phyloP scores from a whole-genome alignment of 257 asterid species.

The Nicotiana obtusifolia region DNA sequence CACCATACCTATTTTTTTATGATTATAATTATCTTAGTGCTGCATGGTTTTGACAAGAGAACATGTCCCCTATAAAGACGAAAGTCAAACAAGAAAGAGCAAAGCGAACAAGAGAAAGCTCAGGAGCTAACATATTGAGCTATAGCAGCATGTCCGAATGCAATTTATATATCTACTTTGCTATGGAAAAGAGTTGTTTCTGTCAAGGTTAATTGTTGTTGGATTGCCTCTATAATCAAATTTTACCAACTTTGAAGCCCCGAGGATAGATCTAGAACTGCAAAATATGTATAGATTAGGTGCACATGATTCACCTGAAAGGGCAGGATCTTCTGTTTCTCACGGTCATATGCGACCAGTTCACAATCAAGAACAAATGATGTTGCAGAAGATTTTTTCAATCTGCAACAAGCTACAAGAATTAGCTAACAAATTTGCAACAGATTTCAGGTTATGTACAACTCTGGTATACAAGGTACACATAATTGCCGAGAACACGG shows the following conservation, averaged over 20 bases:
- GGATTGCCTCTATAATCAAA: neutral
- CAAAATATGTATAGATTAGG: neutral
- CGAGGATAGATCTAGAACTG: neutral
- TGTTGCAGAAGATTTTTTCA: conserved; percentile 54
- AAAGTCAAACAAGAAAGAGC: neutral
- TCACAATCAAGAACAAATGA: conserved; percentile 98
- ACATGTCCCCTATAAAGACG: neutral
- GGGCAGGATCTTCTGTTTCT: conserved; percentile 83
- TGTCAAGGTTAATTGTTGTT: neutral
- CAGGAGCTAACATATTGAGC: neutral
- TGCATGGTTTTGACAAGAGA: neutral
- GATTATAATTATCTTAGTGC: neutral
- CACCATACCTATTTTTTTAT: neutral
- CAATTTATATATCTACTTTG: neutral
- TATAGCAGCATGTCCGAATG: neutral
- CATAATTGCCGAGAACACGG: neutral
- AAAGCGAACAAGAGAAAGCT: neutral
- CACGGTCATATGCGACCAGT: conserved; percentile 89
- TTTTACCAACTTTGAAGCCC: neutral
- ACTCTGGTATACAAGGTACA: neutral
- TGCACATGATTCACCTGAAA: conserved; percentile 55
- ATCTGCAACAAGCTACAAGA: conserved; percentile 45
- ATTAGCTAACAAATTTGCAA: neutral
- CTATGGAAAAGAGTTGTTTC: neutral
- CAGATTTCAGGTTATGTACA: neutral